Base-by-base conservation (phyloP, 345 rosid genomes). In the Gossypium arboreum region DNA sequence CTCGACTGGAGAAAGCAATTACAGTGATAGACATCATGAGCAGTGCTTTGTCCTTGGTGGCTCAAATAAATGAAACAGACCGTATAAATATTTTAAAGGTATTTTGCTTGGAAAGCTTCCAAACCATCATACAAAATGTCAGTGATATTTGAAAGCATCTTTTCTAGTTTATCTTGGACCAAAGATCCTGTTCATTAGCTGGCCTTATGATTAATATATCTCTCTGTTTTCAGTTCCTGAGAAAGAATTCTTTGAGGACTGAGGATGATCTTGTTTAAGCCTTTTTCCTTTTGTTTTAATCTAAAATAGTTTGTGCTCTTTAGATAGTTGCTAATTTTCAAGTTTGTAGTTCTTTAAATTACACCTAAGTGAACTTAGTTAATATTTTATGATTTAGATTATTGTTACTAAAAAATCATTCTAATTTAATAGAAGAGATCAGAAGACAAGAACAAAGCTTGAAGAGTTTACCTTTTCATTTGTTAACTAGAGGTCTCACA, bases 21-120 rank as follows among this genome's bases (percentile, higher is more conserved):
- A 93, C 91, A 45, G 92, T 95, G 74, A 86, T 95, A 63, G 99
- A 91, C 81, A 87, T 93, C 44, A 93, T 95, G 99, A 91, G 99
- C 85, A 87, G 90, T 75, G 94, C 97, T 73, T 81, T 95, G 81
- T 90, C 88, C 60, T 82, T 93, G 88, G 90, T 95, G 60, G 91
- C 88, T 75, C 97, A 90, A 76, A 91, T 85, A 77, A 90, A 88
- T 73, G 99, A 95, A 86, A 93, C 97, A 24, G 97, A 95, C 80
- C 91, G 89, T 58, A 87, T 93, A 60, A 95, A 95, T 80, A 91
- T 95, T 78, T 82, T 95, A 81, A 95, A 93, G 99, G 99, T 95
- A 85, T 72, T n/a, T 76, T 76, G 76, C 68, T 72, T 73, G 27
- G 56, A 61, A 12, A 74, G 74, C 50, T 71, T 65, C 20, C 47